Evolutionary conservation across 768 basidiomycete genomes (phyloP).

Genomic region (Macrolepiota fuliginosa): DNA sequence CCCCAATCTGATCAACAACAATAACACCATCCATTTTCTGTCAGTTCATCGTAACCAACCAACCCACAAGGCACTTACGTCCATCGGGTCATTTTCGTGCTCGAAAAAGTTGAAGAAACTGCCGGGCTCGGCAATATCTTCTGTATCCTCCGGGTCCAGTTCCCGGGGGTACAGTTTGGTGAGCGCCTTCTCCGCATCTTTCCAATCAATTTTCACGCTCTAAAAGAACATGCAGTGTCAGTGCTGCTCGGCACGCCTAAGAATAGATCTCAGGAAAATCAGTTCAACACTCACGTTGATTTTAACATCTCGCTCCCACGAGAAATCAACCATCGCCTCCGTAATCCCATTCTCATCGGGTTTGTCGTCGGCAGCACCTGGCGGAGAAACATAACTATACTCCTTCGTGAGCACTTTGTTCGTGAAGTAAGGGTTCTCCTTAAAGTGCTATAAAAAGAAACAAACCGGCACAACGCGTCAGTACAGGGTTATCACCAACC

Average conservation of each 20-base stretch:
- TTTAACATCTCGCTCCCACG: constrained; percentile 73
- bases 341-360: constrained; percentile 76
- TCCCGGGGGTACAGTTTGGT: constrained; percentile 77
- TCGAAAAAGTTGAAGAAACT: constrained; percentile 92
- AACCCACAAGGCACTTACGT: constrained; percentile 49
- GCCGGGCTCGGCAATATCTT: constrained; percentile 62
- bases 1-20: constrained; percentile 53
- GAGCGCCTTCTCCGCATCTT: constrained; percentile 70
- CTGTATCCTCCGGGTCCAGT: constrained; percentile 58
- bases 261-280: constrained; percentile 3
- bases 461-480: not conserved
- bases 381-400: constrained; percentile 65
- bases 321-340: constrained; percentile 74
- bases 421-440: constrained; percentile 81
- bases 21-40: not conserved
- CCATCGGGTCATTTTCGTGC: constrained; percentile 56
- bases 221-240: constrained; percentile 21
- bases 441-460: constrained; percentile 59
- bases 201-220: constrained; percentile 77
- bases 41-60: not conserved
- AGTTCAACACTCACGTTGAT: constrained; percentile 47
- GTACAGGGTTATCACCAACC: constrained; percentile 1
- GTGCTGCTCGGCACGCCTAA: not conserved
- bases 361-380: constrained; percentile 50
- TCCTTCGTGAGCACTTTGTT: constrained; percentile 79